A percentile compares a stretch with the other conserved stretches of the same genome.
Evolutionary conservation across 129 eudicot species (phyloP).

Genomic region (Flaveria ramosissima): DNA sequence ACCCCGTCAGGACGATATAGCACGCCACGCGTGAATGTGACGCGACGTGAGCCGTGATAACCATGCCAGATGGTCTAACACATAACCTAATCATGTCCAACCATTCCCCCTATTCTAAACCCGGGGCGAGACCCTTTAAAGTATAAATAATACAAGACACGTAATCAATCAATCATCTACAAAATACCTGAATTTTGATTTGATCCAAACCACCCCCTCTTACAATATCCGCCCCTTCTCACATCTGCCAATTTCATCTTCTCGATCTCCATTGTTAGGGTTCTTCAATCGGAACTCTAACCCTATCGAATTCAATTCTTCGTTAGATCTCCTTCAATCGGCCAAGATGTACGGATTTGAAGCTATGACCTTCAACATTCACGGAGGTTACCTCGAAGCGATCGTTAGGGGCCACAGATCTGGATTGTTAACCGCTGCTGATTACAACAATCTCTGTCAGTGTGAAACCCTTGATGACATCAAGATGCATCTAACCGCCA

Average conservation of each 20-base stretch:
- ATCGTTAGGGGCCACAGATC: conserved; percentile 96
- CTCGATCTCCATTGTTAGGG: conserved; percentile 37
- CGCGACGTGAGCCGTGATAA: too few species aligned
- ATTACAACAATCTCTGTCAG: conserved; percentile 97
- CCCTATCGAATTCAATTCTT: neutral
- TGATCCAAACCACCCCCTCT: conserved; percentile 15
- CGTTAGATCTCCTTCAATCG: conserved; percentile 22
- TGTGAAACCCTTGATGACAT: conserved; percentile 96
- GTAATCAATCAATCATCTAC: conserved; percentile 9
- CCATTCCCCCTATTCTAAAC: too few species aligned
- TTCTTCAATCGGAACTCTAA: conserved; percentile 10
- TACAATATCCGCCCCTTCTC: conserved; percentile 26
- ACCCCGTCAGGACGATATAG: too few species aligned
- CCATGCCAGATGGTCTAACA: too few species aligned
- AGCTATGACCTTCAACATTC: conserved; percentile 94
- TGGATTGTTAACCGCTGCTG: conserved; percentile 90
- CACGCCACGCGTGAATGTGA: too few species aligned
- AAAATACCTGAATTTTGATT: conserved; percentile 35
- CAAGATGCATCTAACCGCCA: conserved; percentile 96
- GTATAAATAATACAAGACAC: neutral
- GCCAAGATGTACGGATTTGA: conserved; percentile 93
- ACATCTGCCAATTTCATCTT: conserved; percentile 8
- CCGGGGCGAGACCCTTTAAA: too few species aligned
- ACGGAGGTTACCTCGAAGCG: conserved; percentile 94
- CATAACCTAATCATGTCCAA: too few species aligned